These are phyloP conservation scores for Hyphopichia burtonii DNA, from an alignment of 1,139 yeast species.

Conservation along the genomic window DNA sequence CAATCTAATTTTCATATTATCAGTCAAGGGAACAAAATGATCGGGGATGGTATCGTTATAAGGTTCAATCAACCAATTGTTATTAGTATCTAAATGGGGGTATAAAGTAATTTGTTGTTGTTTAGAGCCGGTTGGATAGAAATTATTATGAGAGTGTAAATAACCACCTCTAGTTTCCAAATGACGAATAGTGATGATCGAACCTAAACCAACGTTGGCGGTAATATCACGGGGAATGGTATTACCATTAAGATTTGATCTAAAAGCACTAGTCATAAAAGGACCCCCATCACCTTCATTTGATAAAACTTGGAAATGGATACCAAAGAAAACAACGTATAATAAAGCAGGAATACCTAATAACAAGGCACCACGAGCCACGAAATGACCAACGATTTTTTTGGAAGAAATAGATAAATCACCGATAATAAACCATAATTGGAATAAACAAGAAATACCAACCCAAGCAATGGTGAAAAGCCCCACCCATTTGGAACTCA, in stretches of 20 bases:
- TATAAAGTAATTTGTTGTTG: conserved; percentile 94
- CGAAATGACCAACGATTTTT: conserved; percentile 52
- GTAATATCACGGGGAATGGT: conserved; percentile 63
- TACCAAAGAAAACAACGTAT: conserved; percentile 70
- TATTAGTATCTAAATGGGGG: conserved; percentile 88
- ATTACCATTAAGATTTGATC: conserved; percentile 72
- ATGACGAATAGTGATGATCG: conserved; percentile 79
- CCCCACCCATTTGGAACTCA: conserved; percentile 96
- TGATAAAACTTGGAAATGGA: conserved; percentile 72
- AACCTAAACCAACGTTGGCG: conserved; percentile 87
- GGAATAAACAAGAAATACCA: conserved; percentile 71
- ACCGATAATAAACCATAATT: conserved; percentile 86
- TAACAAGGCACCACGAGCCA: conserved; percentile 56
- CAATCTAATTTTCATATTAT: conserved; percentile 81
- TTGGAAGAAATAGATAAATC: conserved; percentile 66
- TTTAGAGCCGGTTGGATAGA: conserved; percentile 88
- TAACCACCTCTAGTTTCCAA: conserved; percentile 89
- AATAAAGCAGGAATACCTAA: conserved; percentile 68
- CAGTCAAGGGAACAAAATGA: conserved; percentile 59
- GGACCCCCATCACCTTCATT: conserved; percentile 87
- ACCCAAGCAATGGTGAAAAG: conserved; percentile 92
- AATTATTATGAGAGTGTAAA: conserved; percentile 85
- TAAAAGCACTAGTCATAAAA: conserved; percentile 87
- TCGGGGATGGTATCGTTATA: conserved; percentile 56
- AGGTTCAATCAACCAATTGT: conserved; percentile 79